These are phyloP conservation scores for Penicillium angulare DNA, from an alignment of 495 filamentous ascomycete genomes.

Conservation along the genomic window DNA sequence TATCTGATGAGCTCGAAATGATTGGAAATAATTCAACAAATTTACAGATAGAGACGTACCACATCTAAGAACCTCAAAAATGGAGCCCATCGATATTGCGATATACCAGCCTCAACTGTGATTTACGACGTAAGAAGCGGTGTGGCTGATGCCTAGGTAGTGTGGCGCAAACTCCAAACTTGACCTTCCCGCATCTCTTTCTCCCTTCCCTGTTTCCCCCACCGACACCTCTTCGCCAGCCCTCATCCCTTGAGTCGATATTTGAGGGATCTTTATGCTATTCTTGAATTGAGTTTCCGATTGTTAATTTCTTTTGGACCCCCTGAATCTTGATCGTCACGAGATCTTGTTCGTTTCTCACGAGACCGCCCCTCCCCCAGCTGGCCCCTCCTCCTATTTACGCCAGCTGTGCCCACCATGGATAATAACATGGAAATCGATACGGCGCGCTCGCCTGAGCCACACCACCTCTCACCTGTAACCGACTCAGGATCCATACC, in stretches of 20 bases:
- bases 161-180: slow-evolving; percentile 32
- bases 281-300: slow-evolving; percentile 17
- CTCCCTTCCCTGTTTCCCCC: slow-evolving; percentile 22
- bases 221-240: slow-evolving; percentile 10
- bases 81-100: too few relatives aligned
- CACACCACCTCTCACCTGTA: slow-evolving; percentile 67
- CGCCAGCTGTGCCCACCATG: slow-evolving; percentile 53
- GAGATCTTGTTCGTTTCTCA: slow-evolving; percentile 29
- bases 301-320: slow-evolving; percentile 9
- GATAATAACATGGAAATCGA: slow-evolving; percentile 98
- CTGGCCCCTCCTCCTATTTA: slow-evolving; percentile 30
- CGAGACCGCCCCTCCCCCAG: slow-evolving; percentile 43
- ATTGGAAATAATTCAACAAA: too few relatives aligned
- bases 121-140: slow-evolving; percentile 2
- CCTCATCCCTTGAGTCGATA: slow-evolving; percentile 25
- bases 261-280: slow-evolving; percentile 13
- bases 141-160: slow-evolving; percentile 23
- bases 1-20: too few relatives aligned
- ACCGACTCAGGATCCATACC: slow-evolving; percentile 86
- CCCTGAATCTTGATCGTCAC: slow-evolving; percentile 10
- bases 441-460: slow-evolving; percentile 75
- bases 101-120: too few relatives aligned
- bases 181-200: slow-evolving; percentile 30
- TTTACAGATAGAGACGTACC: too few relatives aligned
- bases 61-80: too few relatives aligned